A percentile compares a stretch with the other conserved stretches of the same genome.
phyloP scores from a whole-genome alignment of 2,329 filamentous ascomycete genomes.

The Cadophora sp. region DNA sequence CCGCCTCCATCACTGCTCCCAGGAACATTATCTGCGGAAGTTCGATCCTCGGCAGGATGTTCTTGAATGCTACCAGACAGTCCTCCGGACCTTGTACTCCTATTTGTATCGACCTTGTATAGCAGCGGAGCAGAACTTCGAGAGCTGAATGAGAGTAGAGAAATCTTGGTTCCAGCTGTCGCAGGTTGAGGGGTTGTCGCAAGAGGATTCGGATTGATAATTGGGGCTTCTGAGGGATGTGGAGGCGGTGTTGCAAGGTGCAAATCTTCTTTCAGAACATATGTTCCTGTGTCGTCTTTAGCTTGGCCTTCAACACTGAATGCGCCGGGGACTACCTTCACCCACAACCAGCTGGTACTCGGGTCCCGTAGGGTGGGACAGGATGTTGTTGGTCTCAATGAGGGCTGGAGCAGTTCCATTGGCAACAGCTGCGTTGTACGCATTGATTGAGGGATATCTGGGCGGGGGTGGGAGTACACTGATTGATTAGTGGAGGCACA shows the following conservation, averaged over 20 bases:
- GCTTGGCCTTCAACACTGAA: constrained; percentile 4
- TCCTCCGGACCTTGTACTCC: constrained; percentile 54
- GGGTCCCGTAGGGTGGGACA: constrained; percentile 79
- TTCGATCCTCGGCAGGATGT: constrained; percentile 64
- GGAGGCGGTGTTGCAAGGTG: constrained; percentile 93
- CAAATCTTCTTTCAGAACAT: constrained; percentile 88
- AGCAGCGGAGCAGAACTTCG: constrained; percentile 53
- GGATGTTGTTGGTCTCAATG: constrained; percentile 92
- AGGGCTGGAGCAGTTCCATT: constrained; percentile 74
- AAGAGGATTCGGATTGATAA: constrained; percentile 88
- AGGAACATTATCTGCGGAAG: constrained; percentile 64
- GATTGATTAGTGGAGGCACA: constrained; percentile 33
- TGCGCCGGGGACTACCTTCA: constrained; percentile 67
- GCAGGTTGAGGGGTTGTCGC: constrained; percentile 86
- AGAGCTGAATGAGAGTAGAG: constrained; percentile 60
- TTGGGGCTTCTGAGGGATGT: constrained; percentile 90
- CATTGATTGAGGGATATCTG: constrained; percentile 77
- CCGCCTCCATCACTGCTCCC: constrained; percentile 62
- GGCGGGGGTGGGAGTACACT: constrained; percentile 84
- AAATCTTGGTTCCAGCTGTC: constrained; percentile 83
- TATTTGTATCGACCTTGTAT: constrained; percentile 60
- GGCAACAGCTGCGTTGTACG: constrained; percentile 75
- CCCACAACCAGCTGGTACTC: constrained; percentile 92
- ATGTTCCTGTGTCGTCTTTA: constrained; percentile 68
- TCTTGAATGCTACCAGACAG: constrained; percentile 62